Evolutionary conservation across 208 protist genomes (phyloP).

Genomic region (Novymonas esmeraldas): DNA sequence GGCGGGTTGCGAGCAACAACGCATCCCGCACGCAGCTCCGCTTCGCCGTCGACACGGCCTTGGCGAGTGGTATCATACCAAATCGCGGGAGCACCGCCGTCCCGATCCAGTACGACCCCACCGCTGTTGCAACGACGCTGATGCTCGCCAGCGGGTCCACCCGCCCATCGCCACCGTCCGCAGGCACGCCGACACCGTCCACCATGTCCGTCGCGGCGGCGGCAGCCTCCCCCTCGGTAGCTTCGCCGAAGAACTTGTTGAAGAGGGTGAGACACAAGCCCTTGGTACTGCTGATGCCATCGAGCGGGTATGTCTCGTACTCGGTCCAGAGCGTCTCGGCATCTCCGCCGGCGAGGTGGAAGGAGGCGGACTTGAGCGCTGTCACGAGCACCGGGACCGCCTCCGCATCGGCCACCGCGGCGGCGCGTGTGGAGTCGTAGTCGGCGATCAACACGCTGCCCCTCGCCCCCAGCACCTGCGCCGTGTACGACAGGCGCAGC

Average conservation of each 20-base stretch:
- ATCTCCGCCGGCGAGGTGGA: constrained; percentile 57
- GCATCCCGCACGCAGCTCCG: constrained; percentile 55
- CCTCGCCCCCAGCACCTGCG: constrained; percentile 68
- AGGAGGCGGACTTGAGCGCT: constrained; percentile 68
- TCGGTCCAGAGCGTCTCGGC: constrained; percentile 83
- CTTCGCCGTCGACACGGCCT: constrained; percentile 66
- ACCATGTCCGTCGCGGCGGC: neutral
- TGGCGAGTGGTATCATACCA: constrained; percentile 62
- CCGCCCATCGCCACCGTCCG: neutral
- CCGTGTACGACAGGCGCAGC: constrained; percentile 52
- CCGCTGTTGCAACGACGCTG: constrained; percentile 44
- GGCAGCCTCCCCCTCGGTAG: neutral
- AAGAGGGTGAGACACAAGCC: constrained; percentile 76
- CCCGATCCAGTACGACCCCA: constrained; percentile 81
- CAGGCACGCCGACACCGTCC: neutral
- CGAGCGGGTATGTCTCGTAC: constrained; percentile 73
- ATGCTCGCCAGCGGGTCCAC: constrained; percentile 23
- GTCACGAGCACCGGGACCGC: constrained; percentile 71
- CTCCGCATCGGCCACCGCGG: constrained; percentile 37
- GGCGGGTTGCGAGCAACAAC: constrained; percentile 70
- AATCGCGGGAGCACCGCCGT: constrained; percentile 61
- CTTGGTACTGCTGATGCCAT: constrained; percentile 31
- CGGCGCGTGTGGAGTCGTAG: constrained; percentile 36
- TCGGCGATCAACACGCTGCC: constrained; percentile 79
- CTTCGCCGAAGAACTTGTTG: constrained; percentile 60